Percentiles rank a stretch among this genome's conserved stretches.
Evolutionary conservation across 2,329 filamentous ascomycete species (phyloP).

Genomic region (Aspergillus unguis): DNA sequence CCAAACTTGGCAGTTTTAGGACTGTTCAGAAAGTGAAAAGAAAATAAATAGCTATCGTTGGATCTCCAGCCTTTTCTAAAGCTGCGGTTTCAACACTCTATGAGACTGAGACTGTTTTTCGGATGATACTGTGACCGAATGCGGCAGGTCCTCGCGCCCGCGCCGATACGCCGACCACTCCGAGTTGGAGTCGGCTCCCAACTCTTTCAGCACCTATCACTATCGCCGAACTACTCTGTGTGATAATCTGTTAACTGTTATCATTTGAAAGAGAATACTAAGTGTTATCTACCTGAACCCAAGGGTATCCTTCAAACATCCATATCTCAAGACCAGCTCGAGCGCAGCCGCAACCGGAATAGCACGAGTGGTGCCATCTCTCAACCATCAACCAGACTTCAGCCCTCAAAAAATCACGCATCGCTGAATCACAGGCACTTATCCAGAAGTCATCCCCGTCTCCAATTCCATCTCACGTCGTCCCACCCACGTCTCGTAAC

Average conservation of each 20-base stretch:
- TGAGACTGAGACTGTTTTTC: background rate
- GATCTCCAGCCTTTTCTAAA: no score
- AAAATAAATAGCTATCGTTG: no score
- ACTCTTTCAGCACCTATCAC: background rate
- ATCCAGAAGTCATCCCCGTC: no score
- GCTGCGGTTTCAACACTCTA: no score
- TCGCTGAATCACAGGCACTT: no score
- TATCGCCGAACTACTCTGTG: background rate
- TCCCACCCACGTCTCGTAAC: conserved; percentile 19
- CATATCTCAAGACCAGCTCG: background rate
- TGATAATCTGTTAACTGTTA: background rate
- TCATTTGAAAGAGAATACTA: background rate
- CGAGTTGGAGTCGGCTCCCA: background rate
- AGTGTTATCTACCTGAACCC: background rate
- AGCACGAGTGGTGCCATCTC: no score
- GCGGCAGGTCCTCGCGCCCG: conserved; percentile 20
- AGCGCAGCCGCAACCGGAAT: background rate
- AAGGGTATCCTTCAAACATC: background rate
- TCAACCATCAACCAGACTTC: no score
- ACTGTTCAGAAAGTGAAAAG: no score
- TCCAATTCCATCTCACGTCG: background rate
- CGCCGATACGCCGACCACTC: background rate
- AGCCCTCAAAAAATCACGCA: no score
- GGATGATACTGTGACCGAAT: conserved; percentile 3
- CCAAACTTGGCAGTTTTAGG: no score